Conservation (phyloP, 1,284 basidiomycete species). For the Ceratobasidium theobromae region DNA sequence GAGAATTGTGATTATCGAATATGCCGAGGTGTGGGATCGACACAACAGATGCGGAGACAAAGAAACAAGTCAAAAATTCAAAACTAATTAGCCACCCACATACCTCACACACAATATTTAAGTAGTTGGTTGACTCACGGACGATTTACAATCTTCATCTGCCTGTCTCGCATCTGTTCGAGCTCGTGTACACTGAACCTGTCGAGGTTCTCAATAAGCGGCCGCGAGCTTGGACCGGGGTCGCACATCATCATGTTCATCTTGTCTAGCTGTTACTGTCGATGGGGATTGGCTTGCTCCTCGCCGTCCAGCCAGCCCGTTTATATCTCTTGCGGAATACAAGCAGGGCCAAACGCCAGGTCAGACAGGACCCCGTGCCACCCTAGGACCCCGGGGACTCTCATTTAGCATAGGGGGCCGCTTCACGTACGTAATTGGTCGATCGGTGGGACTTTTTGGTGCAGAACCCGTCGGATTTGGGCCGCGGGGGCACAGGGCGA, state of each 20-base stretch:
- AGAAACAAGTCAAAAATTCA: background rate
- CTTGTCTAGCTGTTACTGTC: background rate
- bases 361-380: background rate
- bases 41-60: background rate
- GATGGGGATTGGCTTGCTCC: background rate
- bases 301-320: constrained; percentile 10
- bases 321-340: constrained; percentile 14
- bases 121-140: constrained; percentile 3
- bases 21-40: too few relatives aligned
- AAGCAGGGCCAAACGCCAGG: constrained; percentile 8
- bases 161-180: constrained; percentile 18
- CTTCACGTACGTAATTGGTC: constrained; percentile 6
- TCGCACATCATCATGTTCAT: constrained; percentile 22
- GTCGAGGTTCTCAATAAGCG: constrained; percentile 27
- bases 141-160: constrained; percentile 30
- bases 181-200: constrained; percentile 29
- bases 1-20: background rate
- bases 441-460: background rate
- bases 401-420: constrained; percentile 9
- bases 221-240: background rate
- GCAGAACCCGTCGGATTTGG: background rate
- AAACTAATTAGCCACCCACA: background rate
- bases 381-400: constrained; percentile 7
- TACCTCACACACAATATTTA: too few relatives aligned
- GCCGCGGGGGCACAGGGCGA: background rate